These are phyloP conservation scores for Leccinum barrowsii DNA, from an alignment of 768 basidiomycete genomes.

Conservation along the genomic window DNA sequence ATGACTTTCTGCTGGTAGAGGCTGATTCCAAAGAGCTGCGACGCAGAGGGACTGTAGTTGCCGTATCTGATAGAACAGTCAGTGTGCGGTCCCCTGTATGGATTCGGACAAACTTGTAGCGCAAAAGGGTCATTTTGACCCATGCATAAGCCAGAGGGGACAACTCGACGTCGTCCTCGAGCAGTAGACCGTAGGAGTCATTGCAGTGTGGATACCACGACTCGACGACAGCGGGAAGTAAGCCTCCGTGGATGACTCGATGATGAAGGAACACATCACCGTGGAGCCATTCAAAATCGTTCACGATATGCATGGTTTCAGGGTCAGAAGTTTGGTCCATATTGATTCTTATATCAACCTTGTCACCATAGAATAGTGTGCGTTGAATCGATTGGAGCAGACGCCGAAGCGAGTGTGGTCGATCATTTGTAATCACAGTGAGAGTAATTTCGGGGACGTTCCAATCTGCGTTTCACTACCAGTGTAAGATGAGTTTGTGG, in stretches of 20 bases:
- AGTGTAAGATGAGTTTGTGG: constrained; percentile 1
- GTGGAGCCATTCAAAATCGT: constrained; percentile 54
- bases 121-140: constrained; percentile 75
- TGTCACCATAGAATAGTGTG: constrained; percentile 67
- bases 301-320: constrained; percentile 52
- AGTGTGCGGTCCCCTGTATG: background rate
- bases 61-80: constrained; percentile 50
- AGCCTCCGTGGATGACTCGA: constrained; percentile 73
- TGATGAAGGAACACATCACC: constrained; percentile 63
- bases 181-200: constrained; percentile 71
- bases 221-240: constrained; percentile 81
- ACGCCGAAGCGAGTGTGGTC: constrained; percentile 66
- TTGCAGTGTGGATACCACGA: constrained; percentile 82
- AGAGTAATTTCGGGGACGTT: constrained; percentile 64
- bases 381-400: constrained; percentile 57
- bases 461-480: constrained; percentile 55
- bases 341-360: constrained; percentile 61
- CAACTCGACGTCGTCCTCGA: constrained; percentile 86
- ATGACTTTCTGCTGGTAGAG: constrained; percentile 84
- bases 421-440: constrained; percentile 73
- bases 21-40: constrained; percentile 71
- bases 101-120: constrained; percentile 52
- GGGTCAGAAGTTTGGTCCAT: constrained; percentile 71
- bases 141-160: constrained; percentile 85
- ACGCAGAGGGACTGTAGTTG: constrained; percentile 33